A percentile compares a stretch with the other conserved stretches of the same genome.
Evolutionary conservation across 2,329 filamentous ascomycete species (phyloP).

Genomic region (Triangularia setosa): DNA sequence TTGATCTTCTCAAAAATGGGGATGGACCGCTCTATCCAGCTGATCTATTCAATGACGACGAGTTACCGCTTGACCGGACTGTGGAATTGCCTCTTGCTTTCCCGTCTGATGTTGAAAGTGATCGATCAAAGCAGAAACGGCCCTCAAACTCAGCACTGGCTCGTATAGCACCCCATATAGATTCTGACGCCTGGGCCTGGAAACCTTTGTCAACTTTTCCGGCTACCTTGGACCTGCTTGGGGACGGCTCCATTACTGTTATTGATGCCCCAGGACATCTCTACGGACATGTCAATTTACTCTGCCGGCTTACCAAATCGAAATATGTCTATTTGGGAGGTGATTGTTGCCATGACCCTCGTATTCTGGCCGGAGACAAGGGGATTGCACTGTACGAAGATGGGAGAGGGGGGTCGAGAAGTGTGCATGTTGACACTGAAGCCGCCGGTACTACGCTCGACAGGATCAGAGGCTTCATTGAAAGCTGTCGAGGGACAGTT

Average conservation of each 20-base stretch:
- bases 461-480: conserved; percentile 37
- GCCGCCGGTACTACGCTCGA: conserved; percentile 41
- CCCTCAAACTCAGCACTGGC: conserved; percentile 14
- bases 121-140: background rate
- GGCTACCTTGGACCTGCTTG: conserved; percentile 43
- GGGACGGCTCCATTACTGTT: conserved; percentile 43
- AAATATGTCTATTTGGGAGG: conserved; percentile 49
- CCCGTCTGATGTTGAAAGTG: background rate
- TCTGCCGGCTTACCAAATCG: conserved; percentile 36
- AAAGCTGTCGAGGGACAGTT: conserved; percentile 21
- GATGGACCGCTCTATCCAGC: conserved; percentile 28
- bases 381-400: conserved; percentile 49
- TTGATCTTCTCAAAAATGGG: conserved; percentile 37
- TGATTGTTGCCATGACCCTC: conserved; percentile 50
- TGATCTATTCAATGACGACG: conserved; percentile 30
- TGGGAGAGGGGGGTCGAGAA: conserved; percentile 39
- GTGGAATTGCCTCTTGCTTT: conserved; percentile 39
- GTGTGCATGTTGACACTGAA: conserved; percentile 48
- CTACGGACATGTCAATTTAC: conserved; percentile 48
- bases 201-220: conserved; percentile 41
- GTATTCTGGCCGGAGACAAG: conserved; percentile 49
- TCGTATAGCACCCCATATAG: conserved; percentile 5
- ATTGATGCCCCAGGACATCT: conserved; percentile 50
- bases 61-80: conserved; percentile 32
- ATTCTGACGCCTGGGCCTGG: conserved; percentile 35